A percentile compares a stretch with the other conserved stretches of the same genome.
Conservation (phyloP, 2,329 filamentous ascomycete genomes). For the Colletotrichum cordylinicola region DNA sequence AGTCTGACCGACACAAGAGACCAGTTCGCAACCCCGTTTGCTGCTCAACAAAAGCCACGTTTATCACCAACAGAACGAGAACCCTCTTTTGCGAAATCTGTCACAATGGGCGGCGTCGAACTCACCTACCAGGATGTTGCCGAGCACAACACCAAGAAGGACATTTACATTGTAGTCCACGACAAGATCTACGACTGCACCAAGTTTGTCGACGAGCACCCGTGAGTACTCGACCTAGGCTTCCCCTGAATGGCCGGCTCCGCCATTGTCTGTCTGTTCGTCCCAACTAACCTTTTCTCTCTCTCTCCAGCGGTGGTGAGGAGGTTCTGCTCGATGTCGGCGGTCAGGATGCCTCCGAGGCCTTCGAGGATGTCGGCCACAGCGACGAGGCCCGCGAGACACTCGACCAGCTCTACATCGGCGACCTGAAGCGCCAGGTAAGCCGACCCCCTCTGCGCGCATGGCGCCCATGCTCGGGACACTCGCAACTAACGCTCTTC, state of each 20-base stretch:
- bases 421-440: conserved; percentile 82
- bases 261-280: neutral
- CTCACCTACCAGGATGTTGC: conserved; percentile 83
- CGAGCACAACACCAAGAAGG: conserved; percentile 91
- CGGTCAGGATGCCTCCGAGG: conserved; percentile 95
- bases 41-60: conserved; percentile 11
- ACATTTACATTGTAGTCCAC: conserved; percentile 89
- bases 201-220: conserved; percentile 96
- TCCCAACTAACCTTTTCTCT: neutral
- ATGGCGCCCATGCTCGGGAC: neutral
- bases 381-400: conserved; percentile 98
- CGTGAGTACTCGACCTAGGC: conserved; percentile 53
- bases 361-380: conserved; percentile 99
- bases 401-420: conserved; percentile 77
- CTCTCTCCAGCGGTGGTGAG: conserved; percentile 82
- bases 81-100: conserved; percentile 10
- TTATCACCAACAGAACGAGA: neutral
- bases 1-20: neutral
- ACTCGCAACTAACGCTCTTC: conserved; percentile 25
- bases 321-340: conserved; percentile 96
- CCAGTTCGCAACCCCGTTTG: neutral
- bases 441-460: conserved; percentile 32
- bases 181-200: conserved; percentile 94
- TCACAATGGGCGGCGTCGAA: conserved; percentile 41
- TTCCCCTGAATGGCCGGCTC: neutral